A percentile compares a stretch with the other conserved stretches of the same genome.
Evolutionary conservation across 345 rosid genomes (phyloP).

Genomic region (Geranium brycei): DNA sequence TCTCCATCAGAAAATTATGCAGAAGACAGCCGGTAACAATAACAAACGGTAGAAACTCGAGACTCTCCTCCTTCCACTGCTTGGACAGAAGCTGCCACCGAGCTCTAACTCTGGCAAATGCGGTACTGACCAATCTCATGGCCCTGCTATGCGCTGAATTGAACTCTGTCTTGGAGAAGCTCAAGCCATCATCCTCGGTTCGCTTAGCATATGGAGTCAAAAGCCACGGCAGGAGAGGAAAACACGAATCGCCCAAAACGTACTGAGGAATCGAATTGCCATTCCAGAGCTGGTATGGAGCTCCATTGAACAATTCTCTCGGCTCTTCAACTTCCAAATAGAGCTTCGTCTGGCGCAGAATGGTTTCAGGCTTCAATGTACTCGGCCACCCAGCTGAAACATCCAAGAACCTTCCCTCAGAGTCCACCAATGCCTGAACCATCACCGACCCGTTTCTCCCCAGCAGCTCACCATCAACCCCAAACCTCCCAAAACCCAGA

Average conservation of each 20-base stretch:
- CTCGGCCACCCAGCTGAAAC: constrained; percentile 81
- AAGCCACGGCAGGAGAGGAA: constrained; percentile 67
- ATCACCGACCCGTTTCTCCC: constrained; percentile 37
- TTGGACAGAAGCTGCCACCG: constrained; percentile 53
- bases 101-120: constrained; percentile 36
- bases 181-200: constrained; percentile 33
- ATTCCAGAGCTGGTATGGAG: constrained; percentile 23
- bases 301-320: constrained; percentile 34
- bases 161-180: constrained; percentile 34
- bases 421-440: constrained; percentile 73
- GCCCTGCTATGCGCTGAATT: constrained; percentile 34
- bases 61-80: constrained; percentile 50
- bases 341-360: constrained; percentile 39
- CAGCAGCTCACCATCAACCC: constrained; percentile 31
- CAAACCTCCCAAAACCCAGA: constrained; percentile 30
- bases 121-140: constrained; percentile 28
- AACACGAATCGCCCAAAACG: constrained; percentile 51
- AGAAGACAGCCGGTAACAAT: constrained; percentile 51
- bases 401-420: constrained; percentile 49
- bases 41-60: constrained; percentile 50
- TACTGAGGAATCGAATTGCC: constrained; percentile 44
- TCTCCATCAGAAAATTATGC: constrained; percentile 51
- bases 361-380: constrained; percentile 32
- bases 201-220: constrained; percentile 35
- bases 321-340: constrained; percentile 27